A percentile compares a stretch with the other conserved stretches of the same genome.
These are phyloP conservation scores for Raphidocelis subcapitata DNA, from an alignment of 139 green algal species.

Conservation along the genomic window DNA sequence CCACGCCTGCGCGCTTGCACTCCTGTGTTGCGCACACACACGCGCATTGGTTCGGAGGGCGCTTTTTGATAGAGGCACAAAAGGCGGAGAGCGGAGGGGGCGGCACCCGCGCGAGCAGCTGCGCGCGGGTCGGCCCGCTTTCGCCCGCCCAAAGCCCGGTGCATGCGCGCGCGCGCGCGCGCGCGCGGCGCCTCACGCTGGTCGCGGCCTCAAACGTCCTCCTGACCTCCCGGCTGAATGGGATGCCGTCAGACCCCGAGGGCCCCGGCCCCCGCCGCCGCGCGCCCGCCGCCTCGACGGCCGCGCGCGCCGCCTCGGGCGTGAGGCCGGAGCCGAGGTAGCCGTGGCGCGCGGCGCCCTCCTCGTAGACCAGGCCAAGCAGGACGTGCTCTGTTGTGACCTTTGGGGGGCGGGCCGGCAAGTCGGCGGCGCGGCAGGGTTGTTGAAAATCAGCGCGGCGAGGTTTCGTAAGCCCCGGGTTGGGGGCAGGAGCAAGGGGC, in stretches of 20 bases:
- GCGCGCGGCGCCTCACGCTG: slow-evolving; percentile 36
- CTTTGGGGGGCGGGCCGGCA: slow-evolving; percentile 26
- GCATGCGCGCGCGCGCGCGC: no score
- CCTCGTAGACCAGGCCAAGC: slow-evolving; percentile 84
- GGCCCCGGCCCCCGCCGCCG: slow-evolving; percentile 32
- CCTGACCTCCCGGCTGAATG: slow-evolving; percentile 77
- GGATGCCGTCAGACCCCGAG: slow-evolving; percentile 50
- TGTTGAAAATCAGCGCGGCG: no score
- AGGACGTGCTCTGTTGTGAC: slow-evolving; percentile 84
- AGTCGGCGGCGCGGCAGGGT: no score
- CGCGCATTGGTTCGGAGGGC: no score
- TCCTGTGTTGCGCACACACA: no score
- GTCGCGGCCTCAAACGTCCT: slow-evolving; percentile 82
- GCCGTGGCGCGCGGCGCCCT: slow-evolving; percentile 48
- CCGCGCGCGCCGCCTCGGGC: slow-evolving; percentile 13
- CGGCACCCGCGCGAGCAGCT: no score
- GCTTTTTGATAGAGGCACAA: no score
- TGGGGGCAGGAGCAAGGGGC: no score
- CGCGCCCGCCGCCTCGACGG: slow-evolving; percentile 41
- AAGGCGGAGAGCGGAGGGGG: no score
- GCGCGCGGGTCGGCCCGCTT: no score
- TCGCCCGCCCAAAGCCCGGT: no score
- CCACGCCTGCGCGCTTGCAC: slow-evolving; percentile 70
- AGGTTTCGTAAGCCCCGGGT: no score
- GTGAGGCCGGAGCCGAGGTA: slow-evolving; percentile 78